Evolutionary conservation across 1,139 yeast species (phyloP).

Genomic region (Pichia sp.): DNA sequence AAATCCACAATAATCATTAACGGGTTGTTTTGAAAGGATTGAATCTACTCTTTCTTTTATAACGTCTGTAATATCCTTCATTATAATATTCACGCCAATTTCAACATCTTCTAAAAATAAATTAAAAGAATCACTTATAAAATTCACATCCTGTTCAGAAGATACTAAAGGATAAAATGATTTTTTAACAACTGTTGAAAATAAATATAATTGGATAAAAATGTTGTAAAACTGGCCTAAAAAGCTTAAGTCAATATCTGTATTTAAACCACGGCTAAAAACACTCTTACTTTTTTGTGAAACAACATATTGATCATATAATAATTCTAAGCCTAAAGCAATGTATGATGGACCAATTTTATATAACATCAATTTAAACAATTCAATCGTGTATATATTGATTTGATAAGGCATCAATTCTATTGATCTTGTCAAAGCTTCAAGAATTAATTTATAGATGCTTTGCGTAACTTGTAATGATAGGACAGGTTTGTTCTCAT

Average conservation of each 20-base stretch:
- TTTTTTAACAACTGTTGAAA: slow-evolving; percentile 70
- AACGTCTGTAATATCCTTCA: slow-evolving; percentile 51
- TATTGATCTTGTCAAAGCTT: slow-evolving; percentile 70
- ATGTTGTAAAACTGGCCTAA: slow-evolving; percentile 49
- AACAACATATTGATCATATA: slow-evolving; percentile 39
- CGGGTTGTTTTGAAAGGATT: slow-evolving; percentile 55
- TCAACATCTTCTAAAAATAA: slow-evolving; percentile 65
- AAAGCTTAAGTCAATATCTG: slow-evolving; percentile 40
- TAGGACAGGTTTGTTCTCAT: slow-evolving; percentile 19
- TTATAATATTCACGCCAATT: slow-evolving; percentile 57
- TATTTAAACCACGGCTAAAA: slow-evolving; percentile 21
- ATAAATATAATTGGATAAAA: slow-evolving; percentile 56
- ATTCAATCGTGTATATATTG: slow-evolving; percentile 57
- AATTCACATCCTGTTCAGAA: slow-evolving; percentile 29
- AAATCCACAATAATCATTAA: slow-evolving; percentile 45
- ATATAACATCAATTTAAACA: slow-evolving; percentile 60
- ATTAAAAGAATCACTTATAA: slow-evolving; percentile 62
- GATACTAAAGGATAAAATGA: slow-evolving; percentile 60
- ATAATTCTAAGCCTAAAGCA: slow-evolving; percentile 68
- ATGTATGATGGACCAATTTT: slow-evolving; percentile 72
- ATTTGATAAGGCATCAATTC: slow-evolving; percentile 65
- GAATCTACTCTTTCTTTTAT: slow-evolving; percentile 42
- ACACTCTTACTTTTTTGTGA: slow-evolving; percentile 25
- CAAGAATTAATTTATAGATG: slow-evolving; percentile 67
- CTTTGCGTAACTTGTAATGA: slow-evolving; percentile 49